Conservation (phyloP, 106 monocot species). For the Allium cepa region DNA sequence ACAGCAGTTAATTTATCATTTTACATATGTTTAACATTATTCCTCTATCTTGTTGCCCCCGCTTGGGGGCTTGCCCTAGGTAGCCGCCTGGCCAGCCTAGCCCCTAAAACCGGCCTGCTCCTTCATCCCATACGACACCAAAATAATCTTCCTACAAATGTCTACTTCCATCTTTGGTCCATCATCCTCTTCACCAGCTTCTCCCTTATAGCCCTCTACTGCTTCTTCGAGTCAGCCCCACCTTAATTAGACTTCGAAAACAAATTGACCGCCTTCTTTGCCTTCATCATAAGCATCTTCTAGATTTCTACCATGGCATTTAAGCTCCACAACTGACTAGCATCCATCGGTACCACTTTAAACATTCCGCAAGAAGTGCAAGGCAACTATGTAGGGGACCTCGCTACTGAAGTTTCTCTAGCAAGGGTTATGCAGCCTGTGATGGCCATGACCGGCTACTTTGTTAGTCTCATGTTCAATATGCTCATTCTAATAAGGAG, state of each 20-base stretch:
- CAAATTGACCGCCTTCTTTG: constrained; percentile 22
- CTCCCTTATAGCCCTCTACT: constrained; percentile 40
- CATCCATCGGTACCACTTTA: constrained; percentile 48
- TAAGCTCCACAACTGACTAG: constrained; percentile 64
- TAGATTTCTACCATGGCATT: constrained; percentile 97
- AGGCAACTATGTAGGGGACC: constrained; percentile 91
- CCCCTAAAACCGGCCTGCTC: too few species aligned
- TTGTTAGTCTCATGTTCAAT: constrained; percentile 96
- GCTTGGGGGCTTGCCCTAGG: too few species aligned
- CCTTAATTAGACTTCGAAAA: constrained; percentile 31
- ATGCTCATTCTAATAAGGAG: too few species aligned
- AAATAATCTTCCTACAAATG: constrained; percentile 50
- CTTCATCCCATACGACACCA: constrained; percentile 38
- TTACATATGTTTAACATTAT: too few species aligned
- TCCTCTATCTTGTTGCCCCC: too few species aligned
- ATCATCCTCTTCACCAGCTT: constrained; percentile 48
- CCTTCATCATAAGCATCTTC: constrained; percentile 84
- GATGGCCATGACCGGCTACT: constrained; percentile 91
- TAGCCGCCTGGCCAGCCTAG: too few species aligned
- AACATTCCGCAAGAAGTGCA: constrained; percentile 67
- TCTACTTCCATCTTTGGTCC: constrained; percentile 61
- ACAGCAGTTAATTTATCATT: too few species aligned
- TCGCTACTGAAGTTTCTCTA: constrained; percentile 82
- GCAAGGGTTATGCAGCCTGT: constrained; percentile 75
- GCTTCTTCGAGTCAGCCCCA: constrained; percentile 40